phyloP scores from a whole-genome alignment of 1,284 basidiomycete genomes.

The Sporisorium iseilematis-ciliati region DNA sequence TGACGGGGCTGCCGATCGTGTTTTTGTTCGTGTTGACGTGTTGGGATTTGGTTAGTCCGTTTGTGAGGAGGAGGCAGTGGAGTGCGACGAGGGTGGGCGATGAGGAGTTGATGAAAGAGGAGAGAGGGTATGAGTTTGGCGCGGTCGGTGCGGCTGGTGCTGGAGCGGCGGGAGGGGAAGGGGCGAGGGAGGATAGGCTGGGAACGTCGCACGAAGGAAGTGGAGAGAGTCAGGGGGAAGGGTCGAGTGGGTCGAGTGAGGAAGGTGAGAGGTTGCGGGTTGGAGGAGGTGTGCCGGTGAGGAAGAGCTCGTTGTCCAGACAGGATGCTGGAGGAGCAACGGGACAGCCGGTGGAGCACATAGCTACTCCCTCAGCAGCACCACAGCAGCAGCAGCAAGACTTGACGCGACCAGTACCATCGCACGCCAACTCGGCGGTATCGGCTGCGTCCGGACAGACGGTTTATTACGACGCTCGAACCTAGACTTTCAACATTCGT shows the following conservation, averaged over 20 bases:
- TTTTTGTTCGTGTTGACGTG: conserved; percentile 61
- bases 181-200: neutral
- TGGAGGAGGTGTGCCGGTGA: conserved; percentile 3
- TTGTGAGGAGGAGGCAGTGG: conserved; percentile 49
- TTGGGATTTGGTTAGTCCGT: conserved; percentile 56
- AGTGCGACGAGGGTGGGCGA: conserved; percentile 39
- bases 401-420: conserved; percentile 13
- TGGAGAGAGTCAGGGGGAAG: conserved; percentile 10
- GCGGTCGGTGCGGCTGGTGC: conserved; percentile 15
- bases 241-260: conserved; percentile 24
- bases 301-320: conserved; percentile 15
- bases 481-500: neutral
- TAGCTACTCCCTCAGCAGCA: neutral
- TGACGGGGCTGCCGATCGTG: conserved; percentile 64
- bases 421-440: conserved; percentile 30
- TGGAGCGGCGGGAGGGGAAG: neutral
- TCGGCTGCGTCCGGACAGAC: conserved; percentile 40
- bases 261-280: neutral
- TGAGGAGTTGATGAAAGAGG: conserved; percentile 20
- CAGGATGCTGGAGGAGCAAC: neutral
- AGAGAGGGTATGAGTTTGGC: conserved; percentile 27
- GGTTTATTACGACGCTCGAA: conserved; percentile 32
- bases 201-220: neutral
- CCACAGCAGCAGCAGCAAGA: too few relatives aligned
- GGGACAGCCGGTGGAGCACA: conserved; percentile 15